Evolutionary conservation across 768 basidiomycete genomes (phyloP), one percentile per base, ranked within the genome.

Genomic region (Boletus eberwhitei): DNA sequence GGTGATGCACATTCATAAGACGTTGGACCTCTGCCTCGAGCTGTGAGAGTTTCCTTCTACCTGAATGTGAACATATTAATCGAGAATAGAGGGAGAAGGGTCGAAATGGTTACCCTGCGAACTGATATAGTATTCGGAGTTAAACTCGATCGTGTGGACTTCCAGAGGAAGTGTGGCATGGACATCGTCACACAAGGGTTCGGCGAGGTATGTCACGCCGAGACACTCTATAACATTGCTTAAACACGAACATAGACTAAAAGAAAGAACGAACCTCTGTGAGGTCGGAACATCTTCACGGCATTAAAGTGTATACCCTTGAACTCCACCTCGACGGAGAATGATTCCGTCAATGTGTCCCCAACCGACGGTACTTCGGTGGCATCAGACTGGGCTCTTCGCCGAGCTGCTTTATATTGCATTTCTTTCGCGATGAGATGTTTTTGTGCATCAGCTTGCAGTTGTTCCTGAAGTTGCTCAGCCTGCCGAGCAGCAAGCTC

Each of bases 271-370:
- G 19, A 53, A 88, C 88, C 85, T 68, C 77, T 75, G n/a, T 78
- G 76, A 8, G 88, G 85, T 65, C 88, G 87, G 63, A 86, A 90
- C 40, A 90, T 73, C 64, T 81, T 85, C 46, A 92, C 88, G 0
- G 79, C 75, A 57, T 71, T 77, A 62, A 92, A 92, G 19, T 64
- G 69, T 34, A 85, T 74, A 0, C 81, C 87, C 35, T 79, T 76
- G 48, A 86, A 77, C 26, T 78, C 76, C 31, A 91, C 76, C 46
- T 85, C 80, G 12, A 71, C 56, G 9, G 70, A 69, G 64, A 91
- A 90, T 1, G 80, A 76, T 71, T 88, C 87, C 1, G 79, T 84
- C 43, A 80, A 77, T 1, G 78, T 80, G 41, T 83, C 79, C 2
- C 72, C 72, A 7, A 67, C 53, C 6, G 70, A 62, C 3, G 86